Evolutionary conservation across 768 basidiomycete species (phyloP).

Genomic region (Paxillus ammoniavirescens): DNA sequence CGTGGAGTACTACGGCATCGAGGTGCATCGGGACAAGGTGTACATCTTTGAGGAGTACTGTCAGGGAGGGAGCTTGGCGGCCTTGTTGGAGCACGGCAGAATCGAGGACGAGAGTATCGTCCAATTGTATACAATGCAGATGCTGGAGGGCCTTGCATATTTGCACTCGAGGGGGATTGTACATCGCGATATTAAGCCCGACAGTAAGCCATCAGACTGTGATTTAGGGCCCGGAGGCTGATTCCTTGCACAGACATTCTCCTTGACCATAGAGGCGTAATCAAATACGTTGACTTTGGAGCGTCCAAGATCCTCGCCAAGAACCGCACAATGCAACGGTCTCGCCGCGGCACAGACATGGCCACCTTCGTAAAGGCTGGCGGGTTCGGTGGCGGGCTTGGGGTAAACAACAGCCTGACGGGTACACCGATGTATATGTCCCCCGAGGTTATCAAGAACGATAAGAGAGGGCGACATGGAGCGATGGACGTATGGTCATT

Average conservation of each 20-base stretch:
- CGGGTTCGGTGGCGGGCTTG: conserved; percentile 38
- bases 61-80: conserved; percentile 89
- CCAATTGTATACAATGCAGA: conserved; percentile 94
- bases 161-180: conserved; percentile 90
- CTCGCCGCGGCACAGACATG: conserved; percentile 57
- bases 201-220: conserved; percentile 63
- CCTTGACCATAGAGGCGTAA: conserved; percentile 83
- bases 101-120: conserved; percentile 97
- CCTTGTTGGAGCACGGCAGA: conserved; percentile 85
- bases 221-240: conserved; percentile 3
- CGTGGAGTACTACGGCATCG: conserved; percentile 98
- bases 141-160: conserved; percentile 92
- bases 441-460: conserved; percentile 96
- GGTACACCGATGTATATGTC: conserved; percentile 99
- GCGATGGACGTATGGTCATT: conserved; percentile 99
- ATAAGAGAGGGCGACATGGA: conserved; percentile 81
- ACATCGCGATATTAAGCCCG: conserved; percentile 97
- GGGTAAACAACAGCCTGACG: conserved; percentile 82
- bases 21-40: conserved; percentile 97
- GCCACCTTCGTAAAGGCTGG: conserved; percentile 32
- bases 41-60: conserved; percentile 99
- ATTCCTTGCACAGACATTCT: conserved; percentile 73
- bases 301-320: conserved; percentile 95
- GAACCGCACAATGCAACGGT: conserved; percentile 76
- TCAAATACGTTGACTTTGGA: conserved; percentile 97